Evolutionary conservation across 768 basidiomycete species (phyloP).

Genomic region (Lactarius evosmus): DNA sequence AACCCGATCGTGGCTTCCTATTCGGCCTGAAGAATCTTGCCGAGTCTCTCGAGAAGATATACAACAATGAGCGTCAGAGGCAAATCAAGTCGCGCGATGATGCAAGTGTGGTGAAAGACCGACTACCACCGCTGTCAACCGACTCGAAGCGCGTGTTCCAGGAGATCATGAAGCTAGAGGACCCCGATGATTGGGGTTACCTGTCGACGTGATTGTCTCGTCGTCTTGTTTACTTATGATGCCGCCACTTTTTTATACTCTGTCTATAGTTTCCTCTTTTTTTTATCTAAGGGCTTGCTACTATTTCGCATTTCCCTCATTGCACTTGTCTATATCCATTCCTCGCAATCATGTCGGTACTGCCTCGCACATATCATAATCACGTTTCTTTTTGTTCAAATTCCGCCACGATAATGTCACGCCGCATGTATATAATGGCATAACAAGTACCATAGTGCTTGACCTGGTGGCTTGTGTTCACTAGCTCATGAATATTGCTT

Average conservation of each 20-base stretch:
- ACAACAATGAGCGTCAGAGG: conserved; percentile 78
- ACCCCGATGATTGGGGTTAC: conserved; percentile 73
- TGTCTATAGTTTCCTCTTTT: conserved; percentile 8
- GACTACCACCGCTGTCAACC: conserved; percentile 60
- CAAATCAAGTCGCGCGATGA: conserved; percentile 61
- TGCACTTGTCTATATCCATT: conserved; percentile 15
- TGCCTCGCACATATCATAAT: conserved; percentile 11
- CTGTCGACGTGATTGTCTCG: conserved; percentile 56
- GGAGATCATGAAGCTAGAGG: conserved; percentile 58
- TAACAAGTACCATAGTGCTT: conserved; percentile 21
- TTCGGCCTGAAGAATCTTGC: conserved; percentile 84
- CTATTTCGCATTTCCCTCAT: conserved; percentile 17
- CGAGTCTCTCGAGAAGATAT: conserved; percentile 74
- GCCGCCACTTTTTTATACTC: conserved; percentile 11
- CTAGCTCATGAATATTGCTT: not conserved
- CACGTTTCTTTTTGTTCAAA: conserved; percentile 5
- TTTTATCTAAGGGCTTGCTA: conserved; percentile 16
- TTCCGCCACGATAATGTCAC: conserved; percentile 14
- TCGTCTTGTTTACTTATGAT: not conserved
- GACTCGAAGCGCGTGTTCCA: conserved; percentile 80
- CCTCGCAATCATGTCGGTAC: conserved; percentile 10
- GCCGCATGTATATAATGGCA: conserved; percentile 19
- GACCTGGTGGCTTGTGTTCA: not conserved
- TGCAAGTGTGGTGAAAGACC: conserved; percentile 42
- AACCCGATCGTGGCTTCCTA: conserved; percentile 92